Evolutionary conservation across 306 rosid genomes (phyloP), one percentile per base, ranked within the genome.

Genomic region (Erythrophleum fordii): DNA sequence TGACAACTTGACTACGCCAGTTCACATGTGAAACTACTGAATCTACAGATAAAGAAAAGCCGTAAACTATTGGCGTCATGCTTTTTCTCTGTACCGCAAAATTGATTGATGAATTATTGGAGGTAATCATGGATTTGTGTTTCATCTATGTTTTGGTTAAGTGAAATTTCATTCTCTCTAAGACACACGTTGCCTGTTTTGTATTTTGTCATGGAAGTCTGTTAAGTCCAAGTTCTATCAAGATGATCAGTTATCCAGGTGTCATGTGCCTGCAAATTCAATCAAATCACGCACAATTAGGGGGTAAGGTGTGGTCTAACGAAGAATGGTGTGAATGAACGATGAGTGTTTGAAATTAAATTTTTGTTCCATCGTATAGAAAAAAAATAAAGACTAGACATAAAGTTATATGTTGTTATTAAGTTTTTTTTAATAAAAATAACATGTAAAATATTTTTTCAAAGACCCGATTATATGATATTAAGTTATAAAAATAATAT

Each of bases 21-120:
- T 53, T 75, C 78, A 69, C 81, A 84, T 75, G 79, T 46, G 16
- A 75, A 51, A 75, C 75, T 69, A 51, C 78, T 28, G 37, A 66
- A 56, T 1, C 25, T 26, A 72, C 29, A 3, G 25, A 51, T 13
- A 18, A 11, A 71, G 61, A 45, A 68, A 41, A 16, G 75, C 46
- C 56, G 23, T 35, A 20, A 73, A 68, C 59, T 77, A 65, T 71
- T 82, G 60, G 25, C 7, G 45, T 67, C 64, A 12, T 45, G 52
- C 42, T 62, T 70, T 60, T 70, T 61, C 74, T 69, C 37, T 31
- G 66, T 66, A 51, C 77, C 17, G 35, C 42, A 56, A 18, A 48
- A 68, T 56, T 76, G 44, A 34, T 44, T 35, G 59, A 22, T 39
- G 73, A 41, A 70, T 29, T 29, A 70, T 39, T 26, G 42, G 23